Conservation (phyloP, 2,329 filamentous ascomycete species). For the Fonsecaea pedrosoi region DNA sequence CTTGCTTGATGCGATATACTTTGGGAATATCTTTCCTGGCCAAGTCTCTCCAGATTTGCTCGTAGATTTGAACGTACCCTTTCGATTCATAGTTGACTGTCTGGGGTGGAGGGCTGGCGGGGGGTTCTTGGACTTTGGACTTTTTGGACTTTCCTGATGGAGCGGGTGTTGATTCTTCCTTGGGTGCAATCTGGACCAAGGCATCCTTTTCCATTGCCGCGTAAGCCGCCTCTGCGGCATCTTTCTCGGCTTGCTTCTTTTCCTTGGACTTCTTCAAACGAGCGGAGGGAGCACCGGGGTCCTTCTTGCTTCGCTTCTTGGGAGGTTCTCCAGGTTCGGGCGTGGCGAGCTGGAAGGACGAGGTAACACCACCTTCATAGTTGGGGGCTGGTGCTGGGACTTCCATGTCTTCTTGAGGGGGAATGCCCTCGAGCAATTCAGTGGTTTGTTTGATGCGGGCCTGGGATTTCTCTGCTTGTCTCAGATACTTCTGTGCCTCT, state of each 20-base stretch:
- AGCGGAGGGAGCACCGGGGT: conserved; percentile 55
- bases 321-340: conserved; percentile 56
- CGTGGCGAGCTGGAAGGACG: conserved; percentile 77
- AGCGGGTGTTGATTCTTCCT: conserved; percentile 60
- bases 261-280: conserved; percentile 87
- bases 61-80: conserved; percentile 95
- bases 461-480: conserved; percentile 85
- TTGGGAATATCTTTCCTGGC: conserved; percentile 93
- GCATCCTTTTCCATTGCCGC: conserved; percentile 64
- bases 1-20: conserved; percentile 83
- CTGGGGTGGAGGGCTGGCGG: conserved; percentile 55
- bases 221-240: conserved; percentile 84
- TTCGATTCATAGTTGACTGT: conserved; percentile 80
- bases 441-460: conserved; percentile 94
- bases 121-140: conserved; percentile 45
- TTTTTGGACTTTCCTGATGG: conserved; percentile 53
- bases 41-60: conserved; percentile 95
- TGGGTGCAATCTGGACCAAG: conserved; percentile 59
- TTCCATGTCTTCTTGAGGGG: conserved; percentile 72
- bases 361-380: conserved; percentile 83
- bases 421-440: conserved; percentile 79
- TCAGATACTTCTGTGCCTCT: conserved; percentile 79
- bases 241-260: conserved; percentile 72
- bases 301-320: conserved; percentile 62
- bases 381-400: conserved; percentile 77